Base-by-base conservation (phyloP, 345 rosid species). In the Acer saccharum region DNA sequence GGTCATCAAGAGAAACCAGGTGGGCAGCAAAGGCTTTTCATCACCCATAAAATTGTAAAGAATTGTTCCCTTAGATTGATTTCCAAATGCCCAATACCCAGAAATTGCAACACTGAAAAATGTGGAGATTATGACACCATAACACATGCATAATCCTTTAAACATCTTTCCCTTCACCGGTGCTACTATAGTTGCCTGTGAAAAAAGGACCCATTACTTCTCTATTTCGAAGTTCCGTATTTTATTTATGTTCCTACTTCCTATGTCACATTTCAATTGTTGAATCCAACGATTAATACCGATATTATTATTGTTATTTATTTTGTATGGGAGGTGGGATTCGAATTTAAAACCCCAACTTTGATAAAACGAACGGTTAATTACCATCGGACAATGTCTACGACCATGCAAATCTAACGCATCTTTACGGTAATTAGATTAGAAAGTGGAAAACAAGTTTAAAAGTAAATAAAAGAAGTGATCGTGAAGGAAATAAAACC, bases 111-210 rank as follows among this genome's bases (percentile, higher is more conserved):
- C 87, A 39, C 91, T 81, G 79, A 84, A 83, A 68, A 43, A 89
- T 7, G 92, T 82, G 73, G 50, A 55, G 6, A 75, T 67, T 72
- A 80, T 73, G 17, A 87, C 90, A 9, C 77, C 71, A 63, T 83
- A 90, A 67, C 92, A 90, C 0, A 89, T 43, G 67, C 88, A 85
- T 20, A 87, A 69, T 17, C 91, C 94, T 79, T 86, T 90, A 64
- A 87, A 86, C 92, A 89, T 87, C 84, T 90, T 89, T 27, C 91
- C 94, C 78, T 86, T 84, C 12, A 87, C 89, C 0, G 90, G 92
- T 3, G 89, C 84, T 16, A 89, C 91, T 46, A 90, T 60, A 1
- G 94, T 89, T 74, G 92, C 90, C 90, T 84, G 69, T 27, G 74
- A 35, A 80, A 55, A 69, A 69, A 55, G 55, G 0, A 69, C 6